Conservation (phyloP, 495 filamentous ascomycete genomes). For the Podospora pseudocomata region DNA sequence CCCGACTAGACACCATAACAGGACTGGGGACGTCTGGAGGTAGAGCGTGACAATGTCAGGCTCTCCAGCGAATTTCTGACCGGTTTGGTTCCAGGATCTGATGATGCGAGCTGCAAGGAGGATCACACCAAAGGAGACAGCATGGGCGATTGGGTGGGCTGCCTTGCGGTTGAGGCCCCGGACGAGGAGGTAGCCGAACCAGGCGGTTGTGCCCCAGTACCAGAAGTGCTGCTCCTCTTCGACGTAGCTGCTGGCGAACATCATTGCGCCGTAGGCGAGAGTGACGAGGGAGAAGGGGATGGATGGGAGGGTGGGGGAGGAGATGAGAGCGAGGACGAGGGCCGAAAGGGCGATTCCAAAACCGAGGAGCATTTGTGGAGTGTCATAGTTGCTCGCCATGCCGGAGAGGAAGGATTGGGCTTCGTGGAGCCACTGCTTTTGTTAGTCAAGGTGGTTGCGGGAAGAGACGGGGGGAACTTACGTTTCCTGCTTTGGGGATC, state of each 20-base stretch:
- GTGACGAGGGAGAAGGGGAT: slow-evolving; percentile 38
- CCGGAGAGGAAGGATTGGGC: slow-evolving; percentile 76
- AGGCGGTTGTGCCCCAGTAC: slow-evolving; percentile 85
- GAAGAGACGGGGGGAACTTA: not conserved
- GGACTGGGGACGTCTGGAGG: slow-evolving; percentile 54
- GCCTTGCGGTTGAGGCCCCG: slow-evolving; percentile 40
- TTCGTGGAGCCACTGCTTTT: slow-evolving; percentile 55
- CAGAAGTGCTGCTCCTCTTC: slow-evolving; percentile 99
- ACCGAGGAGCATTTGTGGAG: slow-evolving; percentile 44
- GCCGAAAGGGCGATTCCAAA: slow-evolving; percentile 26
- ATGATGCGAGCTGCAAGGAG: slow-evolving; percentile 58
- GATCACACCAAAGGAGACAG: slow-evolving; percentile 23
- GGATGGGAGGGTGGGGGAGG: slow-evolving; percentile 11
- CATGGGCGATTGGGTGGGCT: slow-evolving; percentile 11
- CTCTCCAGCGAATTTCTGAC: slow-evolving; percentile 86
- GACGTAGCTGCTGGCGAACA: slow-evolving; percentile 97
- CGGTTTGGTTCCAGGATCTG: slow-evolving; percentile 91
- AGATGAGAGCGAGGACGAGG: slow-evolving; percentile 24
- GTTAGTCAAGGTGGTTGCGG: slow-evolving; percentile 16
- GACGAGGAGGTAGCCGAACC: slow-evolving; percentile 63
- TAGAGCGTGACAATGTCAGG: slow-evolving; percentile 75
- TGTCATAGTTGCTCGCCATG: slow-evolving; percentile 87
- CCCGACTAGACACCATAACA: slow-evolving; percentile 74
- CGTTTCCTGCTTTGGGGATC: not conserved
- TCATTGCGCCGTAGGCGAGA: slow-evolving; percentile 71